phyloP scores from a whole-genome alignment of 176 grass and related monocot genomes.

The Cenchrus fungigraminus region DNA sequence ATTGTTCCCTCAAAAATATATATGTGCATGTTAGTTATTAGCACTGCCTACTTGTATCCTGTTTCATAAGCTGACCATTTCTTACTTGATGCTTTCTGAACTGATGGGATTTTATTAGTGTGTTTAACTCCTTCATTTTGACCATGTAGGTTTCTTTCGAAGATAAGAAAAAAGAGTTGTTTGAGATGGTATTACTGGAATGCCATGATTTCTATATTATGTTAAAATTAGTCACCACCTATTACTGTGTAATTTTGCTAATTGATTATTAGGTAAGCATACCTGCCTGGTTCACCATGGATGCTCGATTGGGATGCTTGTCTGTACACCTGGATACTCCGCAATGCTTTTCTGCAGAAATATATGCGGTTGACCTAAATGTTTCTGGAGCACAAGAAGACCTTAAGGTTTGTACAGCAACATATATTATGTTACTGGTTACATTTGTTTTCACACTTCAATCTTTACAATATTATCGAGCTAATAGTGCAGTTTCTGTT shows the following conservation, averaged over 20 bases:
- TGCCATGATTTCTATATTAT: constrained; percentile 24
- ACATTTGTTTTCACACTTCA: constrained; percentile 32
- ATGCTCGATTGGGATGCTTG: constrained; percentile 82
- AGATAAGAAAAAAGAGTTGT: constrained; percentile 95
- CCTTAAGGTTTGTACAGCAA: constrained; percentile 65
- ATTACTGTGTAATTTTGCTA: constrained; percentile 33
- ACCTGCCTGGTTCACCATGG: constrained; percentile 96
- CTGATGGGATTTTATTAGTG: constrained; percentile 42
- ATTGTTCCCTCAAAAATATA: constrained; percentile 15
- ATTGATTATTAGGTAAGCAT: constrained; percentile 81
- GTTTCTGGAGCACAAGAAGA: constrained; percentile 79
- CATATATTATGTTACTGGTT: constrained; percentile 25
- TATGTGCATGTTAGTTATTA: neutral
- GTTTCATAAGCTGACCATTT: constrained; percentile 7
- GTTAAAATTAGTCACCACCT: neutral
- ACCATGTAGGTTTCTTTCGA: constrained; percentile 88
- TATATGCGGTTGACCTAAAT: constrained; percentile 90
- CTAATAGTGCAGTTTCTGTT: constrained; percentile 21
- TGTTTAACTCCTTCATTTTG: constrained; percentile 46
- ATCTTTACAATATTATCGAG: neutral
- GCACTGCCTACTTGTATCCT: neutral
- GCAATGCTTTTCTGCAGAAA: constrained; percentile 97
- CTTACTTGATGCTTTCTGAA: constrained; percentile 29
- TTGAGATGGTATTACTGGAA: constrained; percentile 82
- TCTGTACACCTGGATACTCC: constrained; percentile 89